Percentiles rank a stretch among this genome's conserved stretches.
phyloP scores from a whole-genome alignment of 257 asterid species.

The Scutellaria barbata region DNA sequence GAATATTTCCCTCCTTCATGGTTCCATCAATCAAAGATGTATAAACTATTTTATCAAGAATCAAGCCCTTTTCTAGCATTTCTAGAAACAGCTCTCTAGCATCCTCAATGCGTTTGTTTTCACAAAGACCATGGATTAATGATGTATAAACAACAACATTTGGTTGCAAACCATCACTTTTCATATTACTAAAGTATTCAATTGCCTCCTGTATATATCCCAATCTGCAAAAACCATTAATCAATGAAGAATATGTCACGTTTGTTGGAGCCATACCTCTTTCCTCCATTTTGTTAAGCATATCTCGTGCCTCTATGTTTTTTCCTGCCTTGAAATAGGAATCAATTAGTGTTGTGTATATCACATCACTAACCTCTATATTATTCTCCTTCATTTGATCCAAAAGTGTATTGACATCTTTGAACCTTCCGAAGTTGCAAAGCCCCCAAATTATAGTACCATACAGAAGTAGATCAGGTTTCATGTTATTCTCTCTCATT shows the following conservation, averaged over 20 bases:
- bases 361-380: slow-evolving; percentile 58
- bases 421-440: slow-evolving; percentile 65
- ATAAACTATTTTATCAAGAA: slow-evolving; percentile 70
- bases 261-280: slow-evolving; percentile 60
- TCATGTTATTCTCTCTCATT: slow-evolving; percentile 63
- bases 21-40: slow-evolving; percentile 74
- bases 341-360: slow-evolving; percentile 72
- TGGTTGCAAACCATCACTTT: slow-evolving; percentile 60
- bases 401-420: slow-evolving; percentile 62
- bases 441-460: slow-evolving; percentile 90
- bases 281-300: slow-evolving; percentile 74
- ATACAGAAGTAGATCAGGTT: slow-evolving; percentile 62
- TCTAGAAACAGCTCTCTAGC: slow-evolving; percentile 67
- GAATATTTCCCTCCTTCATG: slow-evolving; percentile 65
- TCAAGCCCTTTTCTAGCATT: slow-evolving; percentile 66
- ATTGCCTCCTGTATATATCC: slow-evolving; percentile 77
- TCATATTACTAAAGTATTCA: slow-evolving; percentile 55
- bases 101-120: slow-evolving; percentile 53
- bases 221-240: slow-evolving; percentile 75
- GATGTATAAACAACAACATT: slow-evolving; percentile 75
- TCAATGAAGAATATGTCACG: slow-evolving; percentile 65
- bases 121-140: slow-evolving; percentile 75
- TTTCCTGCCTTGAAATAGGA: slow-evolving; percentile 81
- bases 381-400: slow-evolving; percentile 70
- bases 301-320: slow-evolving; percentile 58